Evolutionary conservation across 495 filamentous ascomycete genomes (phyloP).

Genomic region (Podospora pseudopauciseta): DNA sequence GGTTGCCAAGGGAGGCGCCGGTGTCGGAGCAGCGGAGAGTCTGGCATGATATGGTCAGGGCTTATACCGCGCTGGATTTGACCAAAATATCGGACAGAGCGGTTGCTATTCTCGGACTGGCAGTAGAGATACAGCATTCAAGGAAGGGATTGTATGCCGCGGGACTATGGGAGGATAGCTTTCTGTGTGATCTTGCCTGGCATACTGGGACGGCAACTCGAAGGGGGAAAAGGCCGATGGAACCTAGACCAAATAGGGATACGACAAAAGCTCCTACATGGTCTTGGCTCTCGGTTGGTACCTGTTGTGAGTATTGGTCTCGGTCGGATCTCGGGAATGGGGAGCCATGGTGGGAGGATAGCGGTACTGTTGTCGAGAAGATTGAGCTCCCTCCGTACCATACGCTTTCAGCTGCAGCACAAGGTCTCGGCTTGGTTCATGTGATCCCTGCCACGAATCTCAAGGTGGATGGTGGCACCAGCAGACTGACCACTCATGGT

Average conservation of each 20-base stretch:
- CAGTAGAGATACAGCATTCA: too few relatives aligned
- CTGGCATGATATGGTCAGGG: neutral
- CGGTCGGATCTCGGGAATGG: neutral
- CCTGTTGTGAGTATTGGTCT: neutral
- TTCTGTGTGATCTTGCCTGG: too few relatives aligned
- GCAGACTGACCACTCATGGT: neutral
- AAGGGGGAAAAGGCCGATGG: too few relatives aligned
- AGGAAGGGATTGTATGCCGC: too few relatives aligned
- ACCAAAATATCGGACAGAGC: neutral
- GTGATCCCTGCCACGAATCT: neutral
- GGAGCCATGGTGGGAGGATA: neutral
- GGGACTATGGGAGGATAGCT: too few relatives aligned
- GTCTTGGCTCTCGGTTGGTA: neutral
- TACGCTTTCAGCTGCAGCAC: neutral
- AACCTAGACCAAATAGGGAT: too few relatives aligned
- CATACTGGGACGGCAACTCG: too few relatives aligned
- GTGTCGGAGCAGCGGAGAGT: neutral
- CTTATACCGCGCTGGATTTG: neutral
- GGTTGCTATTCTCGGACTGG: neutral
- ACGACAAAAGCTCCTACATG: neutral
- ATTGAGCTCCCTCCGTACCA: neutral
- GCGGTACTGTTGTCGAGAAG: neutral
- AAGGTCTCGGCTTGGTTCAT: neutral
- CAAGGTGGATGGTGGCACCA: neutral
- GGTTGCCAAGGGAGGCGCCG: neutral